Evolutionary conservation across 495 filamentous ascomycete species (phyloP).

Genomic region (Penicillium waksmanii): DNA sequence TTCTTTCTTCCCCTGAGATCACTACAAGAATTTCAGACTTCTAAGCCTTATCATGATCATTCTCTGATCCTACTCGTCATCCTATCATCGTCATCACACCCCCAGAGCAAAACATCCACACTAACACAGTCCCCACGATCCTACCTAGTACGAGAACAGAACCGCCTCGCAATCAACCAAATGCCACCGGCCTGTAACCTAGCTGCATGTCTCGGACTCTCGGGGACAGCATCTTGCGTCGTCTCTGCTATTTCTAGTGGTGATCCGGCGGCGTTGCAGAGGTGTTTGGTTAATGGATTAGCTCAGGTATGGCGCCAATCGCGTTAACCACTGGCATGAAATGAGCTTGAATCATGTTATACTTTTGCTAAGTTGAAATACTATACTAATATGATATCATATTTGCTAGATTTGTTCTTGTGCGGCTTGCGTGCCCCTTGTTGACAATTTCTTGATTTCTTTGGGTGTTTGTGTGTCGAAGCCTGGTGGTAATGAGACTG

Average conservation of each 20-base stretch:
- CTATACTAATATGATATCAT: too few relatives aligned
- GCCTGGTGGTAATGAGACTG: conserved; percentile 1
- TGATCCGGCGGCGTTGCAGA: conserved; percentile 22
- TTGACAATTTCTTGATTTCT: conserved; percentile 19
- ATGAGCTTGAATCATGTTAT: too few relatives aligned
- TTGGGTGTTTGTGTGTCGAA: conserved; percentile 25
- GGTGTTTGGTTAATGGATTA: conserved; percentile 24
- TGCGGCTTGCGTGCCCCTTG: conserved; percentile 24
- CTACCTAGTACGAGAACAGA: conserved; percentile 21
- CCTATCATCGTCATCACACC: too few relatives aligned
- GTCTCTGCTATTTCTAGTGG: conserved; percentile 21
- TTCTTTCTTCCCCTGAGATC: too few relatives aligned
- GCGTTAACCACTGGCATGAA: too few relatives aligned
- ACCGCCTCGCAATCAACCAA: conserved; percentile 14
- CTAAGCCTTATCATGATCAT: too few relatives aligned
- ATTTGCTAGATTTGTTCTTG: conserved; percentile 29
- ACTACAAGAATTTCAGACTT: too few relatives aligned
- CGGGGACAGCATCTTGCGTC: conserved; percentile 23
- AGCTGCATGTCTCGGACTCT: conserved; percentile 25
- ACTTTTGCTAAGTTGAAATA: too few relatives aligned
- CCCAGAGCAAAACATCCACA: too few relatives aligned
- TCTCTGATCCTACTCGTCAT: too few relatives aligned
- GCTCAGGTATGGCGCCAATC: conserved; percentile 14
- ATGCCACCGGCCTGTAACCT: conserved; percentile 27
- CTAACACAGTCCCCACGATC: too few relatives aligned